Evolutionary conservation across 1,284 basidiomycete genomes (phyloP), one percentile per base, ranked within the genome.

Genomic region (Ceratobasidium sp.): DNA sequence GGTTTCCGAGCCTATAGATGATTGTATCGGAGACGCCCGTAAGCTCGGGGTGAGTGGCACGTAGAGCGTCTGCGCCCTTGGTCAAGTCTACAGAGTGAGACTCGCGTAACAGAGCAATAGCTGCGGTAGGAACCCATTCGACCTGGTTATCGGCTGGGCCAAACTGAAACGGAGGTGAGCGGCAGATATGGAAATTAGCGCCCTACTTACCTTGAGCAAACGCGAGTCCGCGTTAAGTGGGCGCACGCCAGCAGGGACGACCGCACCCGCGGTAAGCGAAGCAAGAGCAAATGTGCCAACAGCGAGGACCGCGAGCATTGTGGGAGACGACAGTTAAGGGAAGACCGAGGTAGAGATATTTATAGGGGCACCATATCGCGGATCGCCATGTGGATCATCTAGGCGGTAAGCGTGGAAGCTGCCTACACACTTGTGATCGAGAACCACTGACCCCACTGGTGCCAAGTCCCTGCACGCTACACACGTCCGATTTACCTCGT

Each of bases 231-330:
- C 46, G 61, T 75, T 57, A 2, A 65, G 28, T 20, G 73, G 73
- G 12, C 73, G 73, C 33, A 75, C 62, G 26, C 61, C 73, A 0
- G 73, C 73, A n/a, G 73, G 73, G 33, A 75, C 73, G 17, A 66
- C 73, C n/a, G 33, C 52, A 38, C 73, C 61, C 20, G 54, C 23
- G 23, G 73, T 28, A 28, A 66, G 48, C 28, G 64, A 66, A 10
- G 73, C 50, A 28, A 75, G 73, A 57, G 73, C 73, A 26, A 75
- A 48, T 42, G 61, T 66, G 57, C 69, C 69, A 61, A 73, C 46
- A 23, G 56, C 69, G 69, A 73, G 69, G 17, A 61, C 69, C 57
- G 69, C 56, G 57, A 73, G 46, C 69, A 73, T 73, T 26, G 69
- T 73, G 13, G 48, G 57, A n/a, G 69, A 73, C 56, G 17, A 15